phyloP scores from a whole-genome alignment of 805 yeast genomes.

The Saturnispora diversa region DNA sequence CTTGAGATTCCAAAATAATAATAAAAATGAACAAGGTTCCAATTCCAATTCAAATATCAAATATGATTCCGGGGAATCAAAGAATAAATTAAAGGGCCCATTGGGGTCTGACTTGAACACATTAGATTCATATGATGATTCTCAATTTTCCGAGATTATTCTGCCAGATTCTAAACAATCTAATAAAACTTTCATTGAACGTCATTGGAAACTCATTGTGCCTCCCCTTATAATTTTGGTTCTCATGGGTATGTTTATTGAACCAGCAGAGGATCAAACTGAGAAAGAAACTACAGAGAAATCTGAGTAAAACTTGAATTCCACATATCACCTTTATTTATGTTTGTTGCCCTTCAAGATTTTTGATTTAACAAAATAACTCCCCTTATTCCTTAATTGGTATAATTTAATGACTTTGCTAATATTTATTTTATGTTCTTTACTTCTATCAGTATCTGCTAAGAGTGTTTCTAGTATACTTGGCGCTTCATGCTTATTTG shows the following conservation, averaged over 20 bases:
- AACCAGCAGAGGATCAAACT: background rate
- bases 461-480: conserved; percentile 29
- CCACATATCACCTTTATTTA: background rate
- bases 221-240: conserved; percentile 31
- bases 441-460: conserved; percentile 8
- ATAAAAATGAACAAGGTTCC: background rate
- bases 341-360: background rate
- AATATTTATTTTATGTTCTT: background rate
- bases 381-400: background rate
- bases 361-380: no score
- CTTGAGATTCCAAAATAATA: background rate
- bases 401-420: background rate
- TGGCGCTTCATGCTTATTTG: conserved; percentile 32
- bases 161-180: conserved; percentile 2
- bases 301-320: no score
- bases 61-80: background rate
- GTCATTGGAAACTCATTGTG: conserved; percentile 55
- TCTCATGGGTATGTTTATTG: conserved; percentile 1
- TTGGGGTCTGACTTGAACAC: background rate
- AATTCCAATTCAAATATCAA: no score
- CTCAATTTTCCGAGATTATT: conserved; percentile 13
- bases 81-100: background rate
- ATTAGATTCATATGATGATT: background rate
- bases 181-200: conserved; percentile 44
- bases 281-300: background rate